A percentile compares a stretch with the other conserved stretches of the same genome.
These are phyloP conservation scores for Colletotrichum caudatum DNA, from an alignment of 2,329 filamentous ascomycete species.

Conservation along the genomic window DNA sequence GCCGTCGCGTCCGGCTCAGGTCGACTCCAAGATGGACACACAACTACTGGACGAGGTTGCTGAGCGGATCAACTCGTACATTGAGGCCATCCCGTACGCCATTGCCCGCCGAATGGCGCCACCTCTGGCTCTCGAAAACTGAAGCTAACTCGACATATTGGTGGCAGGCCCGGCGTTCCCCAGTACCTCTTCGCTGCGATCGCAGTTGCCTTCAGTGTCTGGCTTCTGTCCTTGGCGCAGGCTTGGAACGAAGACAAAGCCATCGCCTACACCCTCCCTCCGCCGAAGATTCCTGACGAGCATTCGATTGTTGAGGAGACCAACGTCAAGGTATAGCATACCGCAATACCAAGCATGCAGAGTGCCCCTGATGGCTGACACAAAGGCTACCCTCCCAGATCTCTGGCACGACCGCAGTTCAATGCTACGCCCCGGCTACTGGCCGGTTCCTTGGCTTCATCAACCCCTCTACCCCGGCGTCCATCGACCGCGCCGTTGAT, in stretches of 20 bases:
- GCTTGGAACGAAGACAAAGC: slow-evolving; percentile 53
- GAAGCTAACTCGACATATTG: slow-evolving; percentile 8
- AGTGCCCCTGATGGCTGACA: slow-evolving; percentile 1
- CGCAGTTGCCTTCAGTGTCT: slow-evolving; percentile 48
- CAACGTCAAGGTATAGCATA: slow-evolving; percentile 65
- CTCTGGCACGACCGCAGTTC: slow-evolving; percentile 75
- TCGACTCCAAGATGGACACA: slow-evolving; percentile 29
- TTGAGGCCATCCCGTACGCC: slow-evolving; percentile 36
- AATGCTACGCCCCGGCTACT: slow-evolving; percentile 91
- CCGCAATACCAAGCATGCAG: not conserved
- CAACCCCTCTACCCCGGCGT: slow-evolving; percentile 80
- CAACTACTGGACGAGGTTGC: slow-evolving; percentile 31
- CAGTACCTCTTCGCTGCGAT: slow-evolving; percentile 48
- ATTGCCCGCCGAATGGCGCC: slow-evolving; percentile 23
- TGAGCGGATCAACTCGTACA: slow-evolving; percentile 21
- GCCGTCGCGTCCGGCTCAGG: not conserved
- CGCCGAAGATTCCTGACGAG: slow-evolving; percentile 71
- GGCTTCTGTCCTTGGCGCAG: slow-evolving; percentile 49
- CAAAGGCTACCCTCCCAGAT: slow-evolving; percentile 53
- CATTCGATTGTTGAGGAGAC: slow-evolving; percentile 69
- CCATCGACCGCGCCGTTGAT: slow-evolving; percentile 82
- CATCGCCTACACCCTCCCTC: slow-evolving; percentile 70
- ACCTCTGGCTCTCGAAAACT: not conserved
- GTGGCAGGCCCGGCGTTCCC: slow-evolving; percentile 38
- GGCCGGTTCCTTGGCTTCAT: slow-evolving; percentile 84